Evolutionary conservation across 1,284 basidiomycete genomes (phyloP).

Genomic region (Apiotrichum laibachii): DNA sequence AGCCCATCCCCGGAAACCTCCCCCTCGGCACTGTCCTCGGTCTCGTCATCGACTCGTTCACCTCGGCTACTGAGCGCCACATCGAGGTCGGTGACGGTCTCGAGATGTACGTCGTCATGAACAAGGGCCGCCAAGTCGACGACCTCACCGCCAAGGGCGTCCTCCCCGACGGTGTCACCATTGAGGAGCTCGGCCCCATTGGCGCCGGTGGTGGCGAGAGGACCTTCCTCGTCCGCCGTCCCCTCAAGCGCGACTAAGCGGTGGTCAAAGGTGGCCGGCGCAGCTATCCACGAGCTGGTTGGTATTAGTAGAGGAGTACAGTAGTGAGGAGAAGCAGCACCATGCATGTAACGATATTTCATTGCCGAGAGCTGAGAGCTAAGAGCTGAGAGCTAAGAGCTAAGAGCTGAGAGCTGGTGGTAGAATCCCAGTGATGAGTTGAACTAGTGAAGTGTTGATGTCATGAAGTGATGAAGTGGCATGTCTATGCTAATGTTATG

Average conservation of each 20-base stretch:
- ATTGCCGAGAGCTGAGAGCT: not conserved
- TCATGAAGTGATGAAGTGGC: not conserved
- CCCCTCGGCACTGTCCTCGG: conserved; percentile 73
- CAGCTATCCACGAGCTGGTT: not conserved
- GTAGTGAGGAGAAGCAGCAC: conserved; percentile 13
- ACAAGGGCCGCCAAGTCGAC: conserved; percentile 63
- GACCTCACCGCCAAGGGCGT: conserved; percentile 59
- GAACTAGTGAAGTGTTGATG: too few relatives aligned
- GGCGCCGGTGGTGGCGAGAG: conserved; percentile 42
- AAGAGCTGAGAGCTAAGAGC: too few relatives aligned
- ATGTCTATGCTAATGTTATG: not conserved
- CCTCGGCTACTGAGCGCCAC: conserved; percentile 89
- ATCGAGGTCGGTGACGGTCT: conserved; percentile 95
- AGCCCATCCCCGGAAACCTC: conserved; percentile 73
- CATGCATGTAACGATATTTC: conserved; percentile 26
- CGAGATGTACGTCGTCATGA: conserved; percentile 82
- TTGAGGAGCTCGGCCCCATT: conserved; percentile 45
- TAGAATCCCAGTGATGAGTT: too few relatives aligned
- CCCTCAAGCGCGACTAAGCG: conserved; percentile 50
- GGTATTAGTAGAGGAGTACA: conserved; percentile 11
- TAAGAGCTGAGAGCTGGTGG: too few relatives aligned
- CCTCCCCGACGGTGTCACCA: conserved; percentile 58
- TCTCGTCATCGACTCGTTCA: conserved; percentile 78
- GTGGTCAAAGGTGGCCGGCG: not conserved
- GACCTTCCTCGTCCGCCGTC: conserved; percentile 44